Percentiles rank a stretch among this genome's conserved stretches.
Evolutionary conservation across 306 rosid genomes (phyloP).

Genomic region (Vigna angularis): DNA sequence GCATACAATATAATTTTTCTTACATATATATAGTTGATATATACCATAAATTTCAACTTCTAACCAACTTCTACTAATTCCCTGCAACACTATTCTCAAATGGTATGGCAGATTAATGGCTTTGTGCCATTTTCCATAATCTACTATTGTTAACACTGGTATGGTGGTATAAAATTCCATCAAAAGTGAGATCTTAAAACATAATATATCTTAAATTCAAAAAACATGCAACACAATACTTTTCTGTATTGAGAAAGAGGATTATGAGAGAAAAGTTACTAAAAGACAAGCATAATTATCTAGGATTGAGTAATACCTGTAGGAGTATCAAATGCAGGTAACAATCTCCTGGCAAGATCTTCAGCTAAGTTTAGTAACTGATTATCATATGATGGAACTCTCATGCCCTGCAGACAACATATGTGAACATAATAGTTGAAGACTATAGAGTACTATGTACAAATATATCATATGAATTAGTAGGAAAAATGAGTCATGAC

Average conservation of each 20-base stretch:
- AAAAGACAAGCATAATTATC: constrained; percentile 28
- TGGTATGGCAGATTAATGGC: neutral
- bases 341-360: constrained; percentile 88
- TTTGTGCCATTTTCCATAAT: neutral
- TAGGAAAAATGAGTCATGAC: constrained; percentile 1
- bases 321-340: constrained; percentile 98
- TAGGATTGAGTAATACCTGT: constrained; percentile 66
- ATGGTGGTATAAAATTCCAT: constrained; percentile 33
- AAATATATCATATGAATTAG: constrained; percentile 3
- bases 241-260: constrained; percentile 6
- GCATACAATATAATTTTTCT: neutral
- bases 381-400: constrained; percentile 78
- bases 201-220: neutral
- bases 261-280: constrained; percentile 19
- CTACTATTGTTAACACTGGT: neutral
- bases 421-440: neutral
- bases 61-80: too few species aligned
- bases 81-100: neutral
- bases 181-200: constrained; percentile 14
- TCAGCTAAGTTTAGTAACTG: constrained; percentile 85
- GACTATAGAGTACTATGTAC: constrained; percentile 22
- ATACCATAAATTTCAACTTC: neutral
- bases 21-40: neutral
- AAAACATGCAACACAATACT: constrained; percentile 8
- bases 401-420: constrained; percentile 78